Conservation (phyloP, 805 yeast genomes). For the Cyberlindnera saturnus region DNA sequence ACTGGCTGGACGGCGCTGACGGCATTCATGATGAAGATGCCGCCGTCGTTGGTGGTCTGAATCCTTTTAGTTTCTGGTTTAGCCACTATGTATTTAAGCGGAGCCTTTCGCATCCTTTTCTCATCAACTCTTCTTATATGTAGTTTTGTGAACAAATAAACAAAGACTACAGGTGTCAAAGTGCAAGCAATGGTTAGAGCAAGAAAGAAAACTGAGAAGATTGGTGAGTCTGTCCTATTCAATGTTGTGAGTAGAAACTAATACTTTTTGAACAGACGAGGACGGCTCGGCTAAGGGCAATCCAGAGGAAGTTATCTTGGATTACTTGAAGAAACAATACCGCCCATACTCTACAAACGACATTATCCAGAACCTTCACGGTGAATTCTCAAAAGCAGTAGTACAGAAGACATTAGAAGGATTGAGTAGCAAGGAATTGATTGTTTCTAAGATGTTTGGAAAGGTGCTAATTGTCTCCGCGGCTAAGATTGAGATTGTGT, state of each 20-base stretch:
- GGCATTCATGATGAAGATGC: conserved; percentile 78
- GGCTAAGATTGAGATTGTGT: conserved; percentile 25
- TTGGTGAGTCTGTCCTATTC: no score
- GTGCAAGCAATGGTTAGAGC: no score
- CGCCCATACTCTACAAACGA: conserved; percentile 45
- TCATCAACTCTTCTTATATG: no score
- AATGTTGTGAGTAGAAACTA: no score
- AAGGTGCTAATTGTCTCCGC: conserved; percentile 38
- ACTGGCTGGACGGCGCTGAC: conserved; percentile 92
- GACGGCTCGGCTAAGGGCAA: neutral
- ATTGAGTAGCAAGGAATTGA: conserved; percentile 27
- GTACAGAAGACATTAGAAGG: conserved; percentile 32
- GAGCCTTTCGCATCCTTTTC: no score
- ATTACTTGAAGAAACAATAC: conserved; percentile 37
- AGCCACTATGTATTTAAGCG: no score
- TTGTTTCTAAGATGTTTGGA: conserved; percentile 37
- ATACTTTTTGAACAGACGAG: neutral
- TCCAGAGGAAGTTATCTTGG: conserved; percentile 29
- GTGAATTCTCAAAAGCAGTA: conserved; percentile 29
- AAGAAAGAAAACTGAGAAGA: no score
- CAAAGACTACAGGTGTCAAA: no score
- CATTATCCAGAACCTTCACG: conserved; percentile 39
- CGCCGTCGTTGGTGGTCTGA: conserved; percentile 22
- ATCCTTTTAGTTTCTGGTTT: no score
- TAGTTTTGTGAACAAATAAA: no score